These are phyloP conservation scores for Pyrenochaeta sp. DNA, from an alignment of 2,329 filamentous ascomycete species.

Conservation along the genomic window DNA sequence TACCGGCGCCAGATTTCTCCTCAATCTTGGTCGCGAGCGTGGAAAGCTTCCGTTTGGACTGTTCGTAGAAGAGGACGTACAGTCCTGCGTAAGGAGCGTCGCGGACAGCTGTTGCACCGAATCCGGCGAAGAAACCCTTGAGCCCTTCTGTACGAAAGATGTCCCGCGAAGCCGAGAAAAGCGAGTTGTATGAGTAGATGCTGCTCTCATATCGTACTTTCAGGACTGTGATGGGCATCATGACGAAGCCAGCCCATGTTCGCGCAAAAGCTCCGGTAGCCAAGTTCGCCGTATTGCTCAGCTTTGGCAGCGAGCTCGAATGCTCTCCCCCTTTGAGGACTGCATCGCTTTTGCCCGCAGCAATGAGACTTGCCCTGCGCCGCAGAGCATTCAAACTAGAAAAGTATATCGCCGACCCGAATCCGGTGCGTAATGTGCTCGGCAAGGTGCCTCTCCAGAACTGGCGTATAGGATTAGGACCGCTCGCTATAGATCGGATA, in stretches of 20 bases:
- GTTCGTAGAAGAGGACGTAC: conserved; percentile 94
- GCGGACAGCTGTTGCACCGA: conserved; percentile 89
- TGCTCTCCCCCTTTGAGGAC: conserved; percentile 23
- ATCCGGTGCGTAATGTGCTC: conserved; percentile 89
- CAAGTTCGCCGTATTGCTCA: conserved; percentile 86
- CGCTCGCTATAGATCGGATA: conserved; percentile 72
- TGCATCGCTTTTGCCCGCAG: conserved; percentile 21
- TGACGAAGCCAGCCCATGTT: conserved; percentile 83
- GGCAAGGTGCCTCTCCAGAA: conserved; percentile 95
- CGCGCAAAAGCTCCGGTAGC: conserved; percentile 83
- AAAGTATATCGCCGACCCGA: conserved; percentile 94
- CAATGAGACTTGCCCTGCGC: conserved; percentile 62
- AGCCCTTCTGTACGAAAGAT: conserved; percentile 77
- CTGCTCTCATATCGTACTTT: conserved; percentile 96
- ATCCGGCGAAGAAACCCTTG: conserved; percentile 89
- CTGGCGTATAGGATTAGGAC: conserved; percentile 70
- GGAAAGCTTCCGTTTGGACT: conserved; percentile 72
- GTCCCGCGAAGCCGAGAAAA: conserved; percentile 74
- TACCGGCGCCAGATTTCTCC: conserved; percentile 31
- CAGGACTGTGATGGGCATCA: conserved; percentile 96
- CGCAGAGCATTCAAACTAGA: conserved; percentile 83
- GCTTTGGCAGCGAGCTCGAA: conserved; percentile 79
- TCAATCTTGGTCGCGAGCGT: conserved; percentile 39
- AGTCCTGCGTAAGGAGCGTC: conserved; percentile 97
- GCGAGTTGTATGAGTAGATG: conserved; percentile 81